Percentiles rank a stretch among this genome's conserved stretches.
These are phyloP conservation scores for Elasticomyces elasticus DNA, from an alignment of 495 filamentous ascomycete genomes.

Conservation along the genomic window DNA sequence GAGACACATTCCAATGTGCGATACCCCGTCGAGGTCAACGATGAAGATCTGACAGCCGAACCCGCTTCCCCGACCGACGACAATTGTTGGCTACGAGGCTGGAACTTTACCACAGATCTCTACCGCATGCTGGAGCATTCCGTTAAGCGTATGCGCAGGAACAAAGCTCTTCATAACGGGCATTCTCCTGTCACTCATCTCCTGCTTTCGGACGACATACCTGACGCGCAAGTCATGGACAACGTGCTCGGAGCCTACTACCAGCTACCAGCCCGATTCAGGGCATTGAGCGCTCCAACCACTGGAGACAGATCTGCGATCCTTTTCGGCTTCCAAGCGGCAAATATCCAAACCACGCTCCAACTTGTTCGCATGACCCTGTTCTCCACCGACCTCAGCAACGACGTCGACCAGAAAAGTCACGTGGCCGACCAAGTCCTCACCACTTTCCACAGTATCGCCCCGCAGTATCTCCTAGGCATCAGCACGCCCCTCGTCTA, in stretches of 20 bases:
- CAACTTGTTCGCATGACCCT: slow-evolving; percentile 43
- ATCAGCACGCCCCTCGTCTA: slow-evolving; percentile 44
- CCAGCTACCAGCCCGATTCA: slow-evolving; percentile 34
- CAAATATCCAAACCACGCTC: slow-evolving; percentile 43
- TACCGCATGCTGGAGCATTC: slow-evolving; percentile 42
- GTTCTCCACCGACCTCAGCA: slow-evolving; percentile 33
- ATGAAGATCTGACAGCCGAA: slow-evolving; percentile 33
- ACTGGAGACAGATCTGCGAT: slow-evolving; percentile 32
- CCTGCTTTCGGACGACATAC: slow-evolving; percentile 8
- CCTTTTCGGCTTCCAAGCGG: slow-evolving; percentile 43
- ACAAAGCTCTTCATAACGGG: slow-evolving; percentile 14
- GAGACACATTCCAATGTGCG: slow-evolving; percentile 37
- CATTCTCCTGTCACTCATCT: slow-evolving; percentile 20
- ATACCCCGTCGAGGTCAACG: slow-evolving; percentile 40
- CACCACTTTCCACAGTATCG: slow-evolving; percentile 37
- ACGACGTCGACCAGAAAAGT: slow-evolving; percentile 38
- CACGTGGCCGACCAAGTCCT: slow-evolving; percentile 40
- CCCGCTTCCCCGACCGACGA: slow-evolving; percentile 12
- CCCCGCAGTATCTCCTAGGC: slow-evolving; percentile 37
- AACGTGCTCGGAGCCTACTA: slow-evolving; percentile 35
- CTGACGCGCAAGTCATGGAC: slow-evolving; percentile 29
- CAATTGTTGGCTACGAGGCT: slow-evolving; percentile 39
- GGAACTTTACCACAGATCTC: slow-evolving; percentile 44
- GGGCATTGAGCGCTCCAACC: slow-evolving; percentile 22
- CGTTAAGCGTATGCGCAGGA: slow-evolving; percentile 16